A percentile compares a stretch with the other conserved stretches of the same genome.
Conservation (phyloP, 345 rosid genomes). For the Abelmoschus esculentus region DNA sequence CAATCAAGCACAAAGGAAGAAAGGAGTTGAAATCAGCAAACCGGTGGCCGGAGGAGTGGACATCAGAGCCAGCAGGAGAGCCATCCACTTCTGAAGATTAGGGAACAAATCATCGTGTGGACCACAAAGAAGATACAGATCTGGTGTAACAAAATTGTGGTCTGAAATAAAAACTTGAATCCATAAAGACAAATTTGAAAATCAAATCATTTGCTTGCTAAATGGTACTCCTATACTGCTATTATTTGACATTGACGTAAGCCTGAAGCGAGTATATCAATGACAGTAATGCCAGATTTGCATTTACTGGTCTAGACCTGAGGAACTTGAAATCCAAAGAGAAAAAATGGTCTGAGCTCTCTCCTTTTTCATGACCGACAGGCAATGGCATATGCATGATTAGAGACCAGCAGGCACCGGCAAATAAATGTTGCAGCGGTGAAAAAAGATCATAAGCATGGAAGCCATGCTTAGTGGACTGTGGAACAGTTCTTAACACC, state of each 20-base stretch:
- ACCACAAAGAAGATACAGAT: too few relatives aligned
- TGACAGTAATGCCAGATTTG: neutral
- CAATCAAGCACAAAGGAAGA: too few relatives aligned
- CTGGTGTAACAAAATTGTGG: neutral
- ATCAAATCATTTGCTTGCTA: neutral
- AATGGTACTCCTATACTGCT: neutral
- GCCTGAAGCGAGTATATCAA: neutral
- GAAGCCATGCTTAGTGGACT: neutral
- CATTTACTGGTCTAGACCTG: neutral
- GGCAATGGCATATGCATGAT: too few relatives aligned
- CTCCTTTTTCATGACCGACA: neutral
- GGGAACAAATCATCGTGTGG: neutral
- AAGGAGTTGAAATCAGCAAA: too few relatives aligned
- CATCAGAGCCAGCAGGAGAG: too few relatives aligned
- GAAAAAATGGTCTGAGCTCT: neutral
- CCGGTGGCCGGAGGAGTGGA: too few relatives aligned
- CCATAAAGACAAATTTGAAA: neutral
- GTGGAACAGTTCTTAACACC: neutral
- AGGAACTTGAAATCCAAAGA: neutral
- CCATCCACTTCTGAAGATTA: neutral
- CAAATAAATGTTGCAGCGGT: neutral
- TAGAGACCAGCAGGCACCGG: neutral
- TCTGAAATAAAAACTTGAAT: neutral
- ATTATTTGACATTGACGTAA: neutral
- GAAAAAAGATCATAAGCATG: neutral